Evolutionary conservation across 164 flowering plant species (phyloP).

Genomic region (Paratinospora sagittata): DNA sequence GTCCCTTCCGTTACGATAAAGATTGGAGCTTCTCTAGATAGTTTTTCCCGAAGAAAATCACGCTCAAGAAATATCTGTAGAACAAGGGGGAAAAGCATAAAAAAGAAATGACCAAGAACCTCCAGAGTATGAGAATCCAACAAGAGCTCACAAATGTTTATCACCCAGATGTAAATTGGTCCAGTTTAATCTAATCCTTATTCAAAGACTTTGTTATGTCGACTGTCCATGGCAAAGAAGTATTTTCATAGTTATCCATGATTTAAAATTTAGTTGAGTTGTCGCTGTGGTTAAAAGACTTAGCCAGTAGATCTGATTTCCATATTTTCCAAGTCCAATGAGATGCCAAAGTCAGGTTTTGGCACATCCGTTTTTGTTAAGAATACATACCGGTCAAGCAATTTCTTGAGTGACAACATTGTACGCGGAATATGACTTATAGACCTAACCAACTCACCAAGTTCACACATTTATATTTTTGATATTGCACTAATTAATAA

Average conservation of each 20-base stretch:
- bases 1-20: conserved; percentile 76
- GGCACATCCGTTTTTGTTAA: neutral
- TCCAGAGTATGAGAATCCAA: neutral
- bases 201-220: too few relatives aligned
- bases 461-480: neutral
- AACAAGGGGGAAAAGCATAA: neutral
- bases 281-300: neutral
- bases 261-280: neutral
- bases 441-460: too few relatives aligned
- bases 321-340: neutral
- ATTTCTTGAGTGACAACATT: neutral
- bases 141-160: neutral
- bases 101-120: neutral
- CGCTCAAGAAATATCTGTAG: conserved; percentile 80
- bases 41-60: conserved; percentile 77
- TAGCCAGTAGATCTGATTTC: neutral
- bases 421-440: too few relatives aligned
- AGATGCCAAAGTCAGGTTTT: neutral
- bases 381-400: neutral
- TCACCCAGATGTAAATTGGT: neutral
- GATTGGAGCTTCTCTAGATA: conserved; percentile 73
- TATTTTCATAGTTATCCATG: neutral
- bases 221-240: neutral
- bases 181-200: neutral
- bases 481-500: neutral